Base-by-base conservation (phyloP, 106 monocot genomes). In the Dendrobium officinale region DNA sequence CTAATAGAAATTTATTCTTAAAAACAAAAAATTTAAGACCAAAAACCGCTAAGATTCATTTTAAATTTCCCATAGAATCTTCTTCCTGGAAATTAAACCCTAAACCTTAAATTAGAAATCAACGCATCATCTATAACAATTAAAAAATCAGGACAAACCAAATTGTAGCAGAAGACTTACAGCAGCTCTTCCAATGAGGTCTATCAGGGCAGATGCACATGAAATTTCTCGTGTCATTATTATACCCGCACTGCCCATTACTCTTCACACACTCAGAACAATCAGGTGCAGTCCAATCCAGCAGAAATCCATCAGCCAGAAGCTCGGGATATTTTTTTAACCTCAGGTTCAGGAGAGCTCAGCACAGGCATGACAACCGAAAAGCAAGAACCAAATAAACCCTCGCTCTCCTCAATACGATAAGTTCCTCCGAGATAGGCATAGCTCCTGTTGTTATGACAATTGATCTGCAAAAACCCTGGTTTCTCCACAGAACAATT, bases 211-310 rank as follows among this genome's bases (percentile, higher is more conserved):
- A 86, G 73, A 86, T 76, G 29, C 86, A 86, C 74, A 75, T 82
- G 41, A 86, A 86, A 47, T 20, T 29, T 42, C 33, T 16, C 0
- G 43, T 67, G 1, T 9, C 15, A 17, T 66, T 55, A 73, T 59
- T 42, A 22, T 79, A 86, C 1, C 86, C 86, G 56, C 86, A 86
- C 82, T 82, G 79, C 10, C 86, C 86, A 51, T 75, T 59, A 49
- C 76, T 86, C 70, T 16, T 40, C 19, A 18, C 44, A 55, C 86
- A 86, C 67, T 86, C 79, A 2, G 73, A 37, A 41, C 86, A 86
- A 70, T 79, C 64, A 4, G 82, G 16, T 20, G 75, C 82, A 1
- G 51, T 18, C 79, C 79, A 86, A 11, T 82, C 9, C 31, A 82
- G 19, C 9, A 82, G 67, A 80, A 80, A 86, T 15, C 86, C 86